These are phyloP conservation scores for Crithidia acanthocephali DNA, from an alignment of 208 protist genomes.

Conservation along the genomic window DNA sequence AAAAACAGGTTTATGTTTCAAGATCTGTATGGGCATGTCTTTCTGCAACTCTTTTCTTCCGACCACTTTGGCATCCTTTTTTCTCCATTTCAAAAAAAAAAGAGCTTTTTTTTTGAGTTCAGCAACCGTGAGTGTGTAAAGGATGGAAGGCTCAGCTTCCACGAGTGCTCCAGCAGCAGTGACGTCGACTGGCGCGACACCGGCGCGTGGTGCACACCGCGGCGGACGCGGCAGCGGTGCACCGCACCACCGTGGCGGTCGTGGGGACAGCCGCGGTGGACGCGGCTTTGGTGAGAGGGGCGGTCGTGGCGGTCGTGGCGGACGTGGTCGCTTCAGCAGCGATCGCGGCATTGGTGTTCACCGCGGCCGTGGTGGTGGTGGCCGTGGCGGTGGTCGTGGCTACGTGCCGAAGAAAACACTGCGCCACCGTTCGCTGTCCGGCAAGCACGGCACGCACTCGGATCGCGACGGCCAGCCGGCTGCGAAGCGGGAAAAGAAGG, in stretches of 20 bases:
- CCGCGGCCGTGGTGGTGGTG: background rate
- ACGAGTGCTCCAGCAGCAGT: background rate
- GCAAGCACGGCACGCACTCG: slow-evolving; percentile 32
- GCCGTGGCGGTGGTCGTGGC: slow-evolving; percentile 16
- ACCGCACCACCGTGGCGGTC: background rate
- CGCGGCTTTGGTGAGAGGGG: slow-evolving; percentile 10
- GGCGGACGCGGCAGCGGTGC: background rate
- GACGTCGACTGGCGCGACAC: too few species aligned
- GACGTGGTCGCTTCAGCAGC: background rate
- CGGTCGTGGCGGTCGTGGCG: slow-evolving; percentile 7
- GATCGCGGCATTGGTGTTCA: slow-evolving; percentile 2
- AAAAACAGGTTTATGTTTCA: too few species aligned
- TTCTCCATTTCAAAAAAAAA: too few species aligned
- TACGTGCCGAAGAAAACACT: slow-evolving; percentile 6
- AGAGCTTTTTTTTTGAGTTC: too few species aligned
- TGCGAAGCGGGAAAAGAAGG: slow-evolving; percentile 38
- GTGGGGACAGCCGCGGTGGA: slow-evolving; percentile 7
- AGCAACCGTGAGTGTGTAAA: too few species aligned
- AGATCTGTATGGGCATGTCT: too few species aligned
- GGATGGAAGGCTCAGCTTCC: background rate
- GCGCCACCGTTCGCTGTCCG: slow-evolving; percentile 33
- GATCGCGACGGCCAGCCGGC: slow-evolving; percentile 21
- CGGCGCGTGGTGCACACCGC: background rate
- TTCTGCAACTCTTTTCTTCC: too few species aligned
- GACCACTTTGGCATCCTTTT: too few species aligned